phyloP scores from a whole-genome alignment of 441 rosid genomes.

The Erodium texanum region DNA sequence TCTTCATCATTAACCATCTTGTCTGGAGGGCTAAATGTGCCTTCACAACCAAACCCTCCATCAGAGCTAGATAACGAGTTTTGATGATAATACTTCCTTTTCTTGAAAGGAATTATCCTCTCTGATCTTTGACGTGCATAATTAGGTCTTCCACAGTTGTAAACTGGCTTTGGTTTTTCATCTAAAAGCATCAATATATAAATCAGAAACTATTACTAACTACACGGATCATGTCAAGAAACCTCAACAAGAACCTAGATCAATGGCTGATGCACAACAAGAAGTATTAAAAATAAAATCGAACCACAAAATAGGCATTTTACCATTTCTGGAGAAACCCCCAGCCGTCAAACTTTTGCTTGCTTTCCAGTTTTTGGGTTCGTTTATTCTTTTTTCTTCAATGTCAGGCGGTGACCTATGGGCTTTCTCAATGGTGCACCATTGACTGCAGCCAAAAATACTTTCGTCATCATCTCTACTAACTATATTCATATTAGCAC shows the following conservation, averaged over 20 bases:
- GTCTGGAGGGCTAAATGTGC: slow-evolving; percentile 18
- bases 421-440: slow-evolving; percentile 21
- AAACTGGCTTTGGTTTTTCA: slow-evolving; percentile 28
- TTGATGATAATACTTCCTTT: slow-evolving; percentile 36
- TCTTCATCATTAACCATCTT: slow-evolving; percentile 18
- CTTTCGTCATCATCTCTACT: slow-evolving; percentile 28
- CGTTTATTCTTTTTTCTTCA: slow-evolving; percentile 32
- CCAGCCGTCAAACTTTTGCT: slow-evolving; percentile 31
- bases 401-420: slow-evolving; percentile 26
- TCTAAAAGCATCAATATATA: slow-evolving; percentile 25
- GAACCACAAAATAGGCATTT: slow-evolving; percentile 20
- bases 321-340: slow-evolving; percentile 30
- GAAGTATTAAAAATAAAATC: background rate
- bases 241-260: too few species aligned
- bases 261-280: too few species aligned
- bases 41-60: slow-evolving; percentile 32
- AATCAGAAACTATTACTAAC: slow-evolving; percentile 13
- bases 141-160: slow-evolving; percentile 24
- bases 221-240: background rate
- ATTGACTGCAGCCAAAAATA: slow-evolving; percentile 18
- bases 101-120: slow-evolving; percentile 34
- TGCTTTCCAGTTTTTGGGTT: slow-evolving; percentile 31
- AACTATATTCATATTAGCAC: slow-evolving; percentile 23
- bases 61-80: slow-evolving; percentile 26
- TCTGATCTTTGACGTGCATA: slow-evolving; percentile 30